A percentile compares a stretch with the other conserved stretches of the same genome.
phyloP scores from a whole-genome alignment of 1,284 basidiomycete species.

The Lignosus rhinocerotis region DNA sequence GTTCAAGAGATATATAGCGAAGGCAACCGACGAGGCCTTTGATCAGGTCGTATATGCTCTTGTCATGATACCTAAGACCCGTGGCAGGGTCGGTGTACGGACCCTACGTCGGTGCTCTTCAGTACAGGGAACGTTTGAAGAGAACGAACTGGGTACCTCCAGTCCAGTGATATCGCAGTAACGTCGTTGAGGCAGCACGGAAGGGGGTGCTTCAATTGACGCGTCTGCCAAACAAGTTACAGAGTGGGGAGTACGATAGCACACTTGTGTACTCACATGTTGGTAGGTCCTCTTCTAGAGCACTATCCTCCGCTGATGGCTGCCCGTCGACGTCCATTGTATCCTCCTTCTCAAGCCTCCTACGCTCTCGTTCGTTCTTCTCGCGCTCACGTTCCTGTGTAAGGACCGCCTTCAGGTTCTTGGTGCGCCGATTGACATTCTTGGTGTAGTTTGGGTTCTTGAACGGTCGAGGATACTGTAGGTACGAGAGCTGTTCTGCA shows the following conservation, averaged over 20 bases:
- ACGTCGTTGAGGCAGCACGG: conserved; percentile 72
- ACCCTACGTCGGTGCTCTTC: conserved; percentile 45
- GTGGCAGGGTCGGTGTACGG: conserved; percentile 86
- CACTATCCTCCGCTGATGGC: conserved; percentile 13
- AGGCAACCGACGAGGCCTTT: conserved; percentile 65
- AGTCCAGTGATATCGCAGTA: conserved; percentile 90
- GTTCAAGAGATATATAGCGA: not conserved
- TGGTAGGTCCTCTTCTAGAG: conserved; percentile 58
- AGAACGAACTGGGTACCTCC: conserved; percentile 48
- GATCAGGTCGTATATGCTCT: conserved; percentile 82
- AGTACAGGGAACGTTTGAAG: not conserved
- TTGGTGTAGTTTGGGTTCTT: conserved; percentile 71
- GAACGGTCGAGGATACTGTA: conserved; percentile 69
- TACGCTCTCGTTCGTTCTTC: conserved; percentile 59
- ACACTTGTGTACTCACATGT: conserved; percentile 52
- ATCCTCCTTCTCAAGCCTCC: conserved; percentile 47
- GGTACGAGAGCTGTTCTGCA: conserved; percentile 70
- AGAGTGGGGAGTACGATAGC: not conserved
- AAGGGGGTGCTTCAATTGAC: conserved; percentile 85
- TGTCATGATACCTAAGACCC: conserved; percentile 81
- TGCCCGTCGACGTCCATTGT: conserved; percentile 44
- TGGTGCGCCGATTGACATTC: conserved; percentile 67
- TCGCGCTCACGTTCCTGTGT: conserved; percentile 76
- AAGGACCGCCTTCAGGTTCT: conserved; percentile 75
- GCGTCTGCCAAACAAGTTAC: conserved; percentile 50